Base-by-base conservation (phyloP, 495 filamentous ascomycete genomes). In the Neurospora sp. region DNA sequence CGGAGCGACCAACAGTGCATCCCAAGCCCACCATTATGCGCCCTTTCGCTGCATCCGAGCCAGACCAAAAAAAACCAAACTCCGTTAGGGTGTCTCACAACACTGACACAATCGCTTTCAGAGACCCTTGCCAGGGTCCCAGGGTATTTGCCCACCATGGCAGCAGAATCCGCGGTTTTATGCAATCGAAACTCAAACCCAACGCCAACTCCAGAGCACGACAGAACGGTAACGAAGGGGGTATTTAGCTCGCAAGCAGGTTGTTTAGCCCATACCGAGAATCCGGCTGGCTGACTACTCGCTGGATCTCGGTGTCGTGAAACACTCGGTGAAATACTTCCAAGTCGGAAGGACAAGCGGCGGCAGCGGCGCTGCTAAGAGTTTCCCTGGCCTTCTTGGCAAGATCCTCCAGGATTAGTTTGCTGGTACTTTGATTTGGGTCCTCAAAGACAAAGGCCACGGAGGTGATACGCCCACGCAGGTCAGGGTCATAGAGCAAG, bases 371-470 rank as follows among this genome's bases (percentile, higher is more conserved):
- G 72, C 76, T 69, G 70, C 77, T 73, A 54, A 76, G 72, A 23
- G 80, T 73, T 44, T 77, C 71, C 66, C 80, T 83, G 73, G 80
- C 80, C 76, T 87, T 86, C 73, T 85, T 85, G 66, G 80, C 80
- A 16, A 86, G 80, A 40, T 87, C 85, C 49, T 87, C 83, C 14
- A 84, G 75, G 54, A 87, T 87, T 39, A 85, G 72, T 71, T 80
- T 81, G 14, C 80, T 73, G 0, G 85, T 87, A 78, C 81, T 84
- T 76, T 85, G 84, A 73, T 62, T 72, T 27, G 77, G 77, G 73
- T 87, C 85, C 76, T 86, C 91, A 74, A 94, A 90, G 2, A 91
- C 91, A 78, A 94, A 93, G 1, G 92, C 89, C 7, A 92, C 87
- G 75, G 90, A 90, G 39, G 84, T 79, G 78, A 94, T 91, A 71